phyloP scores from a whole-genome alignment of 1,284 basidiomycete genomes.

The Thelephora terrestris region DNA sequence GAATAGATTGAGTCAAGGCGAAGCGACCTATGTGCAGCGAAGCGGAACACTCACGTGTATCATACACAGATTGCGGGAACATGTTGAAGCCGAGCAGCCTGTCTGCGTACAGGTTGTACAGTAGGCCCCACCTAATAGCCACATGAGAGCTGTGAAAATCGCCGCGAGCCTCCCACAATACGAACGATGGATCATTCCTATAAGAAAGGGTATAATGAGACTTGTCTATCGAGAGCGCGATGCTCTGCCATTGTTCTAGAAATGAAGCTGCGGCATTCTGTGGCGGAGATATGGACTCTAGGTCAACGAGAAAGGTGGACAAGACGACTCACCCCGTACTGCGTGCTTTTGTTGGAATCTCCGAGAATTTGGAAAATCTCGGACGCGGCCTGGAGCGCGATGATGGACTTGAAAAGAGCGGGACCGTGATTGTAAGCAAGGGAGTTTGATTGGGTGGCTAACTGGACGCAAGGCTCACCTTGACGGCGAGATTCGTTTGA shows the following conservation, averaged over 20 bases:
- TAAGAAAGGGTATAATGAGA: conserved; percentile 46
- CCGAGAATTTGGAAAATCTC: conserved; percentile 44
- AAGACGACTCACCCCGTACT: conserved; percentile 46
- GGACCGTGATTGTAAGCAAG: neutral
- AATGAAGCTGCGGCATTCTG: conserved; percentile 46
- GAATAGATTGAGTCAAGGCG: neutral
- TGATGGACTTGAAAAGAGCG: conserved; percentile 31
- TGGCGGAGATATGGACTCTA: neutral
- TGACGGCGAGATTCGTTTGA: conserved; percentile 73
- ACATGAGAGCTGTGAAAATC: conserved; percentile 7
- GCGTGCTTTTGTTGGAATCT: conserved; percentile 33
- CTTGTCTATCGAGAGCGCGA: conserved; percentile 40
- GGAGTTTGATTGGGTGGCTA: neutral
- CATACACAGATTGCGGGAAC: conserved; percentile 52
- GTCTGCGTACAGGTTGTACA: conserved; percentile 60
- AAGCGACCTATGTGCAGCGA: too few species aligned
- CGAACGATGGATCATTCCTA: conserved; percentile 32
- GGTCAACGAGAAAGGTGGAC: neutral
- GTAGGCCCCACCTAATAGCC: conserved; percentile 42
- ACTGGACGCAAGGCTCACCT: conserved; percentile 25
- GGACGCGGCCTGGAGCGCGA: conserved; percentile 63
- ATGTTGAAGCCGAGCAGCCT: conserved; percentile 49
- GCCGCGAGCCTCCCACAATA: conserved; percentile 8
- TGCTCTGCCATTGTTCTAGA: conserved; percentile 43
- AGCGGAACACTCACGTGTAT: conserved; percentile 37